phyloP scores from a whole-genome alignment of 768 basidiomycete species.

The Paxillus ammoniavirescens region DNA sequence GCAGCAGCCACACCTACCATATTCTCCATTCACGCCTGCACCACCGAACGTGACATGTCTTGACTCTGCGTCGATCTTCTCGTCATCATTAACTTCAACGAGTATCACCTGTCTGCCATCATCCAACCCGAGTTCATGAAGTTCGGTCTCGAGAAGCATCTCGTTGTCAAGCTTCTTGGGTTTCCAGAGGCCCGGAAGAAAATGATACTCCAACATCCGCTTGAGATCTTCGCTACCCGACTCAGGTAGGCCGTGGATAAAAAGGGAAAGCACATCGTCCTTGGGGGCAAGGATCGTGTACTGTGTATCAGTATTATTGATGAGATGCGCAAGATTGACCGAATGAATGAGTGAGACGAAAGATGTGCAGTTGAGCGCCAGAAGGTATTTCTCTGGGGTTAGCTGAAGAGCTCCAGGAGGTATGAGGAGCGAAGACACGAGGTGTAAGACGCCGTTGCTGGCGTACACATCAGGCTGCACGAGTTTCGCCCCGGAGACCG shows the following conservation, averaged over 20 bases:
- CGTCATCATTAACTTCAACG: constrained; percentile 56
- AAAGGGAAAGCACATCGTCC: constrained; percentile 76
- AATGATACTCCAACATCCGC: constrained; percentile 82
- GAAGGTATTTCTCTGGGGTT: constrained; percentile 93
- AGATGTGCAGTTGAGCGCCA: constrained; percentile 85
- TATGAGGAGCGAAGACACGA: constrained; percentile 79
- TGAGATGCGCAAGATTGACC: constrained; percentile 65
- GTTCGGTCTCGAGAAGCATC: constrained; percentile 76
- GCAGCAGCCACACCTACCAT: constrained; percentile 47
- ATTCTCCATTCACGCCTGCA: constrained; percentile 74
- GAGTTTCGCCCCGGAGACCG: constrained; percentile 57
- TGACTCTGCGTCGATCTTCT: constrained; percentile 44
- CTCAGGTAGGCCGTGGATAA: constrained; percentile 55
- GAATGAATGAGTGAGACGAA: constrained; percentile 90
- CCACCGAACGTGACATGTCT: constrained; percentile 79
- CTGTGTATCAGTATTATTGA: constrained; percentile 65
- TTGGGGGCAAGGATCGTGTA: constrained; percentile 91
- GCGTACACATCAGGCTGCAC: constrained; percentile 85
- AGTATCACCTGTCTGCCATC: constrained; percentile 69
- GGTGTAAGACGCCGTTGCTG: constrained; percentile 92
- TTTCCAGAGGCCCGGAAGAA: constrained; percentile 79
- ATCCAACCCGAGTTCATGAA: constrained; percentile 68
- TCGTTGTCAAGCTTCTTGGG: constrained; percentile 69
- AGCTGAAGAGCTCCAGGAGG: constrained; percentile 72
- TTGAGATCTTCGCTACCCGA: constrained; percentile 68